Percentiles rank a stretch among this genome's conserved stretches.
phyloP scores from a whole-genome alignment of 345 rosid genomes.

The Jatropha curcas region DNA sequence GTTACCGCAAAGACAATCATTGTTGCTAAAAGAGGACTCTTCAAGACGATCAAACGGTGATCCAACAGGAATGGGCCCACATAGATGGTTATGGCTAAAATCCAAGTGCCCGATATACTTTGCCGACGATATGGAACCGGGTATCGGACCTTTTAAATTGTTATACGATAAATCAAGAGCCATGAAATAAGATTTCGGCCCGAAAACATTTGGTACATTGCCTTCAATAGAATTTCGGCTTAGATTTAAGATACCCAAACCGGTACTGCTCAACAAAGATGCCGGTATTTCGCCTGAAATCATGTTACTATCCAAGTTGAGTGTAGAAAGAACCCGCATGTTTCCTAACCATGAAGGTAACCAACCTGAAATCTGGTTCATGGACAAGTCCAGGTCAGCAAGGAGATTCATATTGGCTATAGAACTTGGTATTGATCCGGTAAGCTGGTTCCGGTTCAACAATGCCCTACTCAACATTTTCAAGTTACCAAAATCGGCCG shows the following conservation, averaged over 20 bases:
- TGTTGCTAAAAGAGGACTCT: conserved; percentile 61
- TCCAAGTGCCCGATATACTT: conserved; percentile 76
- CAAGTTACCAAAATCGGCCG: conserved; percentile 64
- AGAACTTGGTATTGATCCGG: conserved; percentile 69
- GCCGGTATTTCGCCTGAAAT: conserved; percentile 63
- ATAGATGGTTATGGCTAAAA: conserved; percentile 83
- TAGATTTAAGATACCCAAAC: conserved; percentile 67
- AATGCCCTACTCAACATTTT: conserved; percentile 79
- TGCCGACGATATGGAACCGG: conserved; percentile 57
- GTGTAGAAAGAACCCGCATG: conserved; percentile 76
- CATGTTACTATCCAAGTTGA: conserved; percentile 66
- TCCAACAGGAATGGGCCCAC: conserved; percentile 82
- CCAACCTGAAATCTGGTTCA: conserved; percentile 59
- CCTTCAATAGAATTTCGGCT: conserved; percentile 79
- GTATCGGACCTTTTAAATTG: conserved; percentile 63
- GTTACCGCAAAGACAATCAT: conserved; percentile 84
- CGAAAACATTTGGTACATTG: conserved; percentile 75
- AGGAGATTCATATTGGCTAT: conserved; percentile 59
- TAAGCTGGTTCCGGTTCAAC: conserved; percentile 64
- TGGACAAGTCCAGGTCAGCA: conserved; percentile 81
- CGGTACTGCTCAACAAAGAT: conserved; percentile 49
- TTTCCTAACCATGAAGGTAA: conserved; percentile 65
- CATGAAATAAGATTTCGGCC: conserved; percentile 64
- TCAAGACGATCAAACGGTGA: conserved; percentile 76
- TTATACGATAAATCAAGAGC: conserved; percentile 78